phyloP scores from a whole-genome alignment of 2,329 filamentous ascomycete species.

The Clarireedia hainanense region DNA sequence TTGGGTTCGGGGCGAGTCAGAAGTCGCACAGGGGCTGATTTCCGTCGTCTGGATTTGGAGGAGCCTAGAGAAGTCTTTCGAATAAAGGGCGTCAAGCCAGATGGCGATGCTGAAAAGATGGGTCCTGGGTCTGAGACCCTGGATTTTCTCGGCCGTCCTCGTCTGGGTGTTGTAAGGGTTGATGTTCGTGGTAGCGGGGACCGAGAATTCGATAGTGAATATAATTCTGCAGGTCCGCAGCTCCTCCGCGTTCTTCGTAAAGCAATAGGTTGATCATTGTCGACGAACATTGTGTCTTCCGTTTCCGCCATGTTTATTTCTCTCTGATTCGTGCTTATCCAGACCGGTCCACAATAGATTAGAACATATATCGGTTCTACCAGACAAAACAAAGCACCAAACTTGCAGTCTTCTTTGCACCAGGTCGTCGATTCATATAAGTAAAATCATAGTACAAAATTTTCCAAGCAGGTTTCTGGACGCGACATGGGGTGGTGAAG shows the following conservation, averaged over 20 bases:
- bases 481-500: no score
- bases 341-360: no score
- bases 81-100: constrained; percentile 52
- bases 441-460: no score
- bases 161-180: constrained; percentile 24
- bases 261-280: constrained; percentile 44
- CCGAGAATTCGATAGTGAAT: constrained; percentile 14
- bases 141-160: constrained; percentile 37
- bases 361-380: no score
- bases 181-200: constrained; percentile 21
- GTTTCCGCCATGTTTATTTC: constrained; percentile 6
- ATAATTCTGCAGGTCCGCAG: constrained; percentile 21
- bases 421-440: no score
- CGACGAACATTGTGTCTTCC: constrained; percentile 28
- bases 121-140: constrained; percentile 53
- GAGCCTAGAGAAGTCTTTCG: constrained; percentile 40
- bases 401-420: no score
- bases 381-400: no score
- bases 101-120: constrained; percentile 30
- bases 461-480: no score
- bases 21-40: constrained; percentile 35
- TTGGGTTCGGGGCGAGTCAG: constrained; percentile 20
- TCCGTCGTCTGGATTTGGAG: constrained; percentile 35
- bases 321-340: not conserved
- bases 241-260: constrained; percentile 45